A percentile compares a stretch with the other conserved stretches of the same genome.
Conservation (phyloP, 2,329 filamentous ascomycete species). For the Pseudohalonectria lignicola region DNA sequence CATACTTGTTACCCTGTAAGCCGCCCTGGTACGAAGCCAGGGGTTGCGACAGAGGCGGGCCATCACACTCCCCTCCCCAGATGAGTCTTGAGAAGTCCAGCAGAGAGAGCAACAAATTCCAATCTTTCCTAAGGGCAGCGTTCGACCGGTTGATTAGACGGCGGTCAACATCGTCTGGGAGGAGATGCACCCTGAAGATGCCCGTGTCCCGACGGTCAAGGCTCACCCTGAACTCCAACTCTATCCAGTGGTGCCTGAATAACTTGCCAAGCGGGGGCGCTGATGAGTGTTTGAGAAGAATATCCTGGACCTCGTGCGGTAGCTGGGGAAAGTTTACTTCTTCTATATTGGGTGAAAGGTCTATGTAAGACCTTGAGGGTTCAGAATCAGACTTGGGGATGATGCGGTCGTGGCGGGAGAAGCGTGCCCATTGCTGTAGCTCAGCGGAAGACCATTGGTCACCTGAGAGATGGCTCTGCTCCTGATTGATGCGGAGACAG, state of each 20-base stretch:
- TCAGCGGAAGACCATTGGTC: background rate
- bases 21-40: constrained; percentile 25
- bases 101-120: constrained; percentile 34
- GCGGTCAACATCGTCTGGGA: constrained; percentile 55
- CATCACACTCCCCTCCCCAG: constrained; percentile 39
- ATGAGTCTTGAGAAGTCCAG: constrained; percentile 43
- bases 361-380: background rate
- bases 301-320: constrained; percentile 4
- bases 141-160: constrained; percentile 37
- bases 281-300: constrained; percentile 5
- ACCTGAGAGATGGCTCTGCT: background rate
- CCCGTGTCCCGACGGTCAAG: constrained; percentile 10
- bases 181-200: constrained; percentile 44
- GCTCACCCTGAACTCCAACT: constrained; percentile 24
- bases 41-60: constrained; percentile 5
- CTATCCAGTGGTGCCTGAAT: constrained; percentile 28
- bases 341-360: background rate
- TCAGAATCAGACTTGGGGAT: background rate
- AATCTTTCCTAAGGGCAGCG: constrained; percentile 27
- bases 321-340: constrained; percentile 1
- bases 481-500: background rate
- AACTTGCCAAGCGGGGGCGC: constrained; percentile 14
- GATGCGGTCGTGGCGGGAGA: constrained; percentile 1
- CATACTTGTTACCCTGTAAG: too few species aligned
- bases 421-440: background rate